A percentile compares a stretch with the other conserved stretches of the same genome.
phyloP scores from a whole-genome alignment of 208 protist genomes.

The Wallacemonas sp. region DNA sequence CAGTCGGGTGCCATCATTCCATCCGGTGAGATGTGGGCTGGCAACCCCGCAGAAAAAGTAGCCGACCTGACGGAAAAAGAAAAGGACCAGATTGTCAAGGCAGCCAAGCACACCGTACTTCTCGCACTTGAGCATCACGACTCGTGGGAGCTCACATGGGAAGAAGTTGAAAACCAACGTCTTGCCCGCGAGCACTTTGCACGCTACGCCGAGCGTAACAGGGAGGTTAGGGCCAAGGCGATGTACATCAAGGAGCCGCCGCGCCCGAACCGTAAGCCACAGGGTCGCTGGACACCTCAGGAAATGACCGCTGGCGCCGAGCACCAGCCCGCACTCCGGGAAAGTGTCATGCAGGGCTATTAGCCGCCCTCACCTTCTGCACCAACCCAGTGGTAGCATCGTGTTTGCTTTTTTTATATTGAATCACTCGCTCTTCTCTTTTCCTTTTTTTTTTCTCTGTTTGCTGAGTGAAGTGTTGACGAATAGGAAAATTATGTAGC shows the following conservation, averaged over 20 bases:
- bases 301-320: slow-evolving; percentile 69
- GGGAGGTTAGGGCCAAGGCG: slow-evolving; percentile 74
- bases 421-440: not conserved
- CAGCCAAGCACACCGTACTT: slow-evolving; percentile 89
- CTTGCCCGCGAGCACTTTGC: slow-evolving; percentile 75
- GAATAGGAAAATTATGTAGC: slow-evolving; percentile 12
- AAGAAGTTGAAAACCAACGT: slow-evolving; percentile 84
- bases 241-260: slow-evolving; percentile 93
- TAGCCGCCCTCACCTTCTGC: slow-evolving; percentile 14
- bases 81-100: slow-evolving; percentile 85
- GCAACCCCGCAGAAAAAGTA: slow-evolving; percentile 89
- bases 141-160: slow-evolving; percentile 89
- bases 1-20: slow-evolving; percentile 85
- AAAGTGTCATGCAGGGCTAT: slow-evolving; percentile 62
- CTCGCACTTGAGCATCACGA: slow-evolving; percentile 88
- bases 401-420: not conserved
- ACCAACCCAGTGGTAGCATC: not conserved
- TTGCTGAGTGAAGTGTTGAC: not conserved
- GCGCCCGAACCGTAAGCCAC: slow-evolving; percentile 72
- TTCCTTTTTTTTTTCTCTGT: slow-evolving; percentile 5
- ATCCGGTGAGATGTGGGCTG: slow-evolving; percentile 92
- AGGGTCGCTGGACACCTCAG: slow-evolving; percentile 69
- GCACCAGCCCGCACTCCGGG: slow-evolving; percentile 56
- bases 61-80: slow-evolving; percentile 86
- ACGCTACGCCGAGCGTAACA: slow-evolving; percentile 60